Evolutionary conservation across 2,329 filamentous ascomycete genomes (phyloP).

Genomic region (Septoria linicola): DNA sequence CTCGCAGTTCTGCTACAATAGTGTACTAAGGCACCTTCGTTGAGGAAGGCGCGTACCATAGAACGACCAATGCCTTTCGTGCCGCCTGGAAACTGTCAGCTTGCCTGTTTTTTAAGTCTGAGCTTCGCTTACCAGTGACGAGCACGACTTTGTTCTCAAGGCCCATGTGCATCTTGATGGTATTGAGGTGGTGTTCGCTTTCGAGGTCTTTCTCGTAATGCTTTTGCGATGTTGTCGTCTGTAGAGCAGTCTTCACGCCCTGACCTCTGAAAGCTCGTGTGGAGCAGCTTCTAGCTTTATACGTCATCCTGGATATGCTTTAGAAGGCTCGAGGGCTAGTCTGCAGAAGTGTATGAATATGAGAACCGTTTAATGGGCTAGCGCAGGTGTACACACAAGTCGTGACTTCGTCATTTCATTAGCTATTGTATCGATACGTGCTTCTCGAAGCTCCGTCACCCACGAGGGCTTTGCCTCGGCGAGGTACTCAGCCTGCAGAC

Average conservation of each 20-base stretch:
- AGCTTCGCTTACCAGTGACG: constrained; percentile 34
- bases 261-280: background rate
- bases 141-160: constrained; percentile 40
- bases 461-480: too few relatives aligned
- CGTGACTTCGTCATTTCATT: background rate
- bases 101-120: background rate
- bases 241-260: too few relatives aligned
- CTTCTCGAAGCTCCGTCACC: too few relatives aligned
- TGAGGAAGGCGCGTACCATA: constrained; percentile 32
- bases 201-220: too few relatives aligned
- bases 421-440: too few relatives aligned
- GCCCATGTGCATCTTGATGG: constrained; percentile 38
- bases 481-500: too few relatives aligned
- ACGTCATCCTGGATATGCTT: background rate
- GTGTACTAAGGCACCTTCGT: constrained; percentile 36
- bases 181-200: too few relatives aligned
- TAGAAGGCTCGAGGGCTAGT: too few relatives aligned
- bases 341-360: too few relatives aligned
- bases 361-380: too few relatives aligned
- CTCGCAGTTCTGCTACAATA: constrained; percentile 33
- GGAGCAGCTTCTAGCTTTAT: background rate
- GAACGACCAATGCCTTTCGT: constrained; percentile 36
- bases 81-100: constrained; percentile 28
- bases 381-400: too few relatives aligned
- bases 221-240: too few relatives aligned